phyloP scores from a whole-genome alignment of 1,139 yeast genomes.

The Sugiyamaella neomexicana region DNA sequence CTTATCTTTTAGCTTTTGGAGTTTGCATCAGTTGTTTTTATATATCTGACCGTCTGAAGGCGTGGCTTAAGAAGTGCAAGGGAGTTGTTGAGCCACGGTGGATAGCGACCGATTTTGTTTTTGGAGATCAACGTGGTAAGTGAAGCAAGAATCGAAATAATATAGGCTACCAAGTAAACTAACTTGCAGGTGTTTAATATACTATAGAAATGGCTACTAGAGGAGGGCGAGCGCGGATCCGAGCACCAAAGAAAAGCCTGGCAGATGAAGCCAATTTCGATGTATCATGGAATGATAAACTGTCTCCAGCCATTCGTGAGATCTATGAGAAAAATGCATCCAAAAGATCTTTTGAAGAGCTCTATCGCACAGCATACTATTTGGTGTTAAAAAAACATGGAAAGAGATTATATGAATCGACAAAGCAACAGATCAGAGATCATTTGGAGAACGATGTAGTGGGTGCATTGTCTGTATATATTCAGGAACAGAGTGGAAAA shows the following conservation, averaged over 20 bases:
- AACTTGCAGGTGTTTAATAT: no score
- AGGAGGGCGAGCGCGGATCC: slow-evolving; percentile 27
- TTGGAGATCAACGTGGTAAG: no score
- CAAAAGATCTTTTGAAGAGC: slow-evolving; percentile 75
- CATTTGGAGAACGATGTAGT: slow-evolving; percentile 49
- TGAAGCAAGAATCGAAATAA: no score
- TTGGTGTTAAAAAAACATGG: slow-evolving; percentile 77
- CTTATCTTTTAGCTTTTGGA: not conserved
- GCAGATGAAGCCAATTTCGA: slow-evolving; percentile 54
- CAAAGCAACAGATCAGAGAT: slow-evolving; percentile 50
- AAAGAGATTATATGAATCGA: slow-evolving; percentile 63
- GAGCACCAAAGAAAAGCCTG: slow-evolving; percentile 29
- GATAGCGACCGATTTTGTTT: not conserved
- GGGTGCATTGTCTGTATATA: slow-evolving; percentile 26
- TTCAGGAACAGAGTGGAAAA: not conserved
- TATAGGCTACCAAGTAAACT: no score
- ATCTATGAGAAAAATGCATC: slow-evolving; percentile 77
- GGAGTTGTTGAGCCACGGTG: not conserved
- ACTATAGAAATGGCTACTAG: slow-evolving; percentile 19
- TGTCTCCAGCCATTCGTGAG: slow-evolving; percentile 73
- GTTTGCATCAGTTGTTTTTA: no score
- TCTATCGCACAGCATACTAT: slow-evolving; percentile 79
- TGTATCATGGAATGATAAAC: slow-evolving; percentile 61
- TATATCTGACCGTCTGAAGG: not conserved
- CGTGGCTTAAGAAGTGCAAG: no score